Conservation (phyloP, 2,329 filamentous ascomycete genomes). For the Cordyceps cicadae region DNA sequence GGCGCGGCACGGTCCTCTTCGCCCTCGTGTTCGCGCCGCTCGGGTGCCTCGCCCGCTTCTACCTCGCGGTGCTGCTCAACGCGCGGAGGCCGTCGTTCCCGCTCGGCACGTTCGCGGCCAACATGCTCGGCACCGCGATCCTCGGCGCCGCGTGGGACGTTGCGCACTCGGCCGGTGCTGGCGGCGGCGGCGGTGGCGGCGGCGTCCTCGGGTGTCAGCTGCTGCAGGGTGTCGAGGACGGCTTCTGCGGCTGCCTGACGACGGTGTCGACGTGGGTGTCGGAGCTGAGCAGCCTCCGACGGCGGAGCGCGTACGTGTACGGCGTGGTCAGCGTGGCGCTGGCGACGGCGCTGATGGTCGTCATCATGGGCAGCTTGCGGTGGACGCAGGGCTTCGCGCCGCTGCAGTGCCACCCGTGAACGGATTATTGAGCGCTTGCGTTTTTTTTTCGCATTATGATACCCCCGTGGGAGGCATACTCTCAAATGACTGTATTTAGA, state of each 20-base stretch:
- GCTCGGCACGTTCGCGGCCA: conserved; percentile 76
- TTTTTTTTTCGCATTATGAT: neutral
- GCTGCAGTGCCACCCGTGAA: conserved; percentile 26
- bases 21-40: conserved; percentile 74
- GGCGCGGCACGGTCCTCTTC: conserved; percentile 70
- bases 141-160: conserved; percentile 72
- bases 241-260: conserved; percentile 59
- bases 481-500: neutral
- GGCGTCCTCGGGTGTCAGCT: conserved; percentile 58
- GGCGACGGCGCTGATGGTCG: conserved; percentile 52
- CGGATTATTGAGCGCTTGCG: neutral
- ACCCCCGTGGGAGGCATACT: neutral
- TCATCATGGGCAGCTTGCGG: conserved; percentile 65
- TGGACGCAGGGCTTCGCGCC: conserved; percentile 56
- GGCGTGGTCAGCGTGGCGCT: conserved; percentile 51
- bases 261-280: conserved; percentile 61
- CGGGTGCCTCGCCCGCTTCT: conserved; percentile 70
- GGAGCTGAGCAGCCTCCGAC: conserved; percentile 47
- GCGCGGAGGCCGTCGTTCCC: conserved; percentile 59
- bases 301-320: conserved; percentile 58
- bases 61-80: conserved; percentile 64
- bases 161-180: conserved; percentile 49
- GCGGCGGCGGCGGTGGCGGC: too few species aligned
- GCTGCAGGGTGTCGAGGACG: conserved; percentile 57
- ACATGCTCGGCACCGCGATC: conserved; percentile 67